A percentile compares a stretch with the other conserved stretches of the same genome.
phyloP scores from a whole-genome alignment of 2,329 filamentous ascomycete species.

The Paramyrothecium sp. region DNA sequence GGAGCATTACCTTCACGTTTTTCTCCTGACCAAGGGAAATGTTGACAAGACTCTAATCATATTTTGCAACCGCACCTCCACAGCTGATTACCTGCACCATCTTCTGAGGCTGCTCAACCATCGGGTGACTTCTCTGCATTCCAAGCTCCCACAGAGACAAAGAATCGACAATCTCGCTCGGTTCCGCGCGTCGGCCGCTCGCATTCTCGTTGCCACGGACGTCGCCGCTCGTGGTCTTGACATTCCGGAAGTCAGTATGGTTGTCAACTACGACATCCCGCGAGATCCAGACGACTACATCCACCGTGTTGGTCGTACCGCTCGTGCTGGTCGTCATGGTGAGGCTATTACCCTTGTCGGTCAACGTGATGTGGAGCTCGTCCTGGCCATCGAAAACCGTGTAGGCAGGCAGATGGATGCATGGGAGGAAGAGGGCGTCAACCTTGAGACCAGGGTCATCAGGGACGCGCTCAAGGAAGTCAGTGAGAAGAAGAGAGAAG shows the following conservation, averaged over 20 bases:
- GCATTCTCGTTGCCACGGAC: constrained; percentile 92
- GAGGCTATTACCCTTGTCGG: constrained; percentile 86
- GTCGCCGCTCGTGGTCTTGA: no score
- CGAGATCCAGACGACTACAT: constrained; percentile 98
- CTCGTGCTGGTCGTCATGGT: constrained; percentile 82
- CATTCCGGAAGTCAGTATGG: constrained; percentile 86
- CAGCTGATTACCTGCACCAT: constrained; percentile 86
- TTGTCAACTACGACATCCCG: constrained; percentile 94
- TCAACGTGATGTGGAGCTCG: constrained; percentile 85
- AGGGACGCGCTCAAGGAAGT: constrained; percentile 85
- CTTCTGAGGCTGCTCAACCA: constrained; percentile 83
- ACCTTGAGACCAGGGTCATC: constrained; percentile 85
- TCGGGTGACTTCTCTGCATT: constrained; percentile 89
- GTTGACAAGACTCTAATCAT: constrained; percentile 77
- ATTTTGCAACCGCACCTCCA: constrained; percentile 90
- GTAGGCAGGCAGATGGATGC: constrained; percentile 78
- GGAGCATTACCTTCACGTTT: constrained; percentile 89
- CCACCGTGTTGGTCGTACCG: constrained; percentile 92
- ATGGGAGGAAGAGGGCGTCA: constrained; percentile 89
- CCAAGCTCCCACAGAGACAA: constrained; percentile 78
- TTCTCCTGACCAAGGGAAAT: constrained; percentile 79
- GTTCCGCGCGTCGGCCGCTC: constrained; percentile 85
- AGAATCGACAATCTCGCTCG: constrained; percentile 84
- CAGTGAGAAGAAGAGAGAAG: constrained; percentile 93
- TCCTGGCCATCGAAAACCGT: constrained; percentile 85